Conservation (phyloP, 2,329 filamentous ascomycete genomes). For the Ophiocordyceps robertsii region DNA sequence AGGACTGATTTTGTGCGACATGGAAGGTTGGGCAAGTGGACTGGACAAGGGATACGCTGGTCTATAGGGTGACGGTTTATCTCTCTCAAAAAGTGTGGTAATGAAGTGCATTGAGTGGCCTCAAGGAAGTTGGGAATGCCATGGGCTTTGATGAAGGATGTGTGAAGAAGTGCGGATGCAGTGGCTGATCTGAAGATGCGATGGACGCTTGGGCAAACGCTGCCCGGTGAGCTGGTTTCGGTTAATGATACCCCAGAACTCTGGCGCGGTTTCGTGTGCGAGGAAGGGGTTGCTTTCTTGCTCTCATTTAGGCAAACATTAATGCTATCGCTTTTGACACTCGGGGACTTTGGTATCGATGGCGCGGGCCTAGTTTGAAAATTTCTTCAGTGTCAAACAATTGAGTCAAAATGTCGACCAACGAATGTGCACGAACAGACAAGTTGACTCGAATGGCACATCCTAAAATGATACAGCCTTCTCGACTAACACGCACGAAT, state of each 20-base stretch:
- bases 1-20: slow-evolving; percentile 12
- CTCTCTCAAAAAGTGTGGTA: slow-evolving; percentile 17
- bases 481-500: too few relatives aligned
- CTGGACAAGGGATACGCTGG: slow-evolving; percentile 14
- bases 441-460: too few relatives aligned
- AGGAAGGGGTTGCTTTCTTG: slow-evolving; percentile 14
- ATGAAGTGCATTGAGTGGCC: slow-evolving; percentile 13
- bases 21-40: slow-evolving; percentile 13
- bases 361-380: too few relatives aligned
- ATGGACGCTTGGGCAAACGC: neutral
- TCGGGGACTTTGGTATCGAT: too few relatives aligned
- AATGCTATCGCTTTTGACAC: neutral
- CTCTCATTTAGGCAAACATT: slow-evolving; percentile 12
- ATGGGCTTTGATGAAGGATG: slow-evolving; percentile 2
- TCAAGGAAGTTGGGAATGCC: slow-evolving; percentile 4
- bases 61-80: slow-evolving; percentile 21
- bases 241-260: slow-evolving; percentile 10
- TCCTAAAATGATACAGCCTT: too few relatives aligned
- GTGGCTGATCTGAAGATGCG: neutral
- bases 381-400: too few relatives aligned
- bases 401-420: too few relatives aligned
- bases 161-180: neutral
- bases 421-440: too few relatives aligned
- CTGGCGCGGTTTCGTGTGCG: slow-evolving; percentile 8
- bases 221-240: slow-evolving; percentile 3